phyloP scores from a whole-genome alignment of 495 filamentous ascomycete species.

The Pyrenopolyporus hunteri region DNA sequence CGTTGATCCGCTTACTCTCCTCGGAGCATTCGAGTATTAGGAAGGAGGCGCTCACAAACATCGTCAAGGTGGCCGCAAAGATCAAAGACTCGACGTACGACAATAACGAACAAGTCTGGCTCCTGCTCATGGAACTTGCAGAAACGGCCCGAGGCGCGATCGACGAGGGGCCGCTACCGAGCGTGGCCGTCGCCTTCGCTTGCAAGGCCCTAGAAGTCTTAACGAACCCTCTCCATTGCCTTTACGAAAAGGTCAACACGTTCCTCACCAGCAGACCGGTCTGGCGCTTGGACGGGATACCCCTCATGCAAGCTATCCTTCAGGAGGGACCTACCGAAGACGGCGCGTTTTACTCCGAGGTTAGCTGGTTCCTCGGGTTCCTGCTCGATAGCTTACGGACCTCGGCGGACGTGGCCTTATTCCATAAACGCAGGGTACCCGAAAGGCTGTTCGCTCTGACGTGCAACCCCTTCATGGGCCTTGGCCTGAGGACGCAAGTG shows the following conservation, averaged over 20 bases:
- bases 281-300: slow-evolving; percentile 77
- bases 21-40: slow-evolving; percentile 76
- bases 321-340: slow-evolving; percentile 72
- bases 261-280: slow-evolving; percentile 77
- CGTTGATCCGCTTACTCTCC: slow-evolving; percentile 74
- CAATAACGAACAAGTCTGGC: slow-evolving; percentile 76
- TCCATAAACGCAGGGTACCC: slow-evolving; percentile 78
- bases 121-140: slow-evolving; percentile 76
- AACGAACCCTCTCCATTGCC: slow-evolving; percentile 75
- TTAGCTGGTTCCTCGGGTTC: slow-evolving; percentile 80
- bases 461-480: slow-evolving; percentile 66
- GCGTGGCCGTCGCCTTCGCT: slow-evolving; percentile 75
- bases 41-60: slow-evolving; percentile 71
- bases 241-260: slow-evolving; percentile 86
- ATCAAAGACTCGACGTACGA: slow-evolving; percentile 73
- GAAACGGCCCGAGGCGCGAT: slow-evolving; percentile 69
- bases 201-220: slow-evolving; percentile 70
- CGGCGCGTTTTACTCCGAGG: slow-evolving; percentile 75
- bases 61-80: slow-evolving; percentile 67
- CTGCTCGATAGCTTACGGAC: slow-evolving; percentile 68
- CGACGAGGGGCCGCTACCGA: slow-evolving; percentile 66
- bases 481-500: slow-evolving; percentile 67
- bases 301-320: slow-evolving; percentile 76
- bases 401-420: slow-evolving; percentile 75
- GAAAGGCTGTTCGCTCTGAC: slow-evolving; percentile 78